phyloP scores from a whole-genome alignment of 2,329 filamentous ascomycete species.

The Triangularia setosa region DNA sequence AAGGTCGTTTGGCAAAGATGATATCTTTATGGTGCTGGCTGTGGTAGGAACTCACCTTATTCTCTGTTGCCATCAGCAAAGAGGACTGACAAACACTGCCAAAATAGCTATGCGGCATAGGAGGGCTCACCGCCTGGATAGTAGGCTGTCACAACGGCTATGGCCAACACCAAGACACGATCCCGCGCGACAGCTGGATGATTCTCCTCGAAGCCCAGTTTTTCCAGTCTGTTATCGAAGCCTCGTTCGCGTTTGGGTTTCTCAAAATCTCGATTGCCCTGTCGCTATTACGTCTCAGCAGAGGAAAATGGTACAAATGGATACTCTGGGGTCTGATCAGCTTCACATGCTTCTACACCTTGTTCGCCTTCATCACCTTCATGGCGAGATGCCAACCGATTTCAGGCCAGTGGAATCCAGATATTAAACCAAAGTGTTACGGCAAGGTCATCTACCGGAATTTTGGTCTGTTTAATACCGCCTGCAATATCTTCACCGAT shows the following conservation, averaged over 20 bases:
- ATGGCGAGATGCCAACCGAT: constrained; percentile 22
- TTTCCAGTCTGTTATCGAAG: constrained; percentile 23
- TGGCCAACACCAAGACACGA: constrained; percentile 19
- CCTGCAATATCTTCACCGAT: constrained; percentile 32
- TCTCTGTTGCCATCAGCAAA: background rate
- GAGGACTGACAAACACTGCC: background rate
- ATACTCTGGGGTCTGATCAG: constrained; percentile 21
- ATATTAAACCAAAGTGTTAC: constrained; percentile 16
- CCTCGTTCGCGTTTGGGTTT: constrained; percentile 23
- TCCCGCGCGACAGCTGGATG: constrained; percentile 6
- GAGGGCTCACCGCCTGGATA: constrained; percentile 18
- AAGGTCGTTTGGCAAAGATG: constrained; percentile 28
- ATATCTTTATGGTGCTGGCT: constrained; percentile 27
- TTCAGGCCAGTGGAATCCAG: constrained; percentile 18
- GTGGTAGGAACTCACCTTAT: constrained; percentile 19
- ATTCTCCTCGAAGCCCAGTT: constrained; percentile 21
- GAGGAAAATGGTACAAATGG: constrained; percentile 21
- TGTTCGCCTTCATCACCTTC: constrained; percentile 23
- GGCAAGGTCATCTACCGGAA: constrained; percentile 20
- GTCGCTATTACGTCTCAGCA: constrained; percentile 21
- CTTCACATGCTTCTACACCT: constrained; percentile 24
- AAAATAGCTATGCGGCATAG: constrained; percentile 19
- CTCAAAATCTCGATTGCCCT: constrained; percentile 26
- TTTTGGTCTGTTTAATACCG: constrained; percentile 24
- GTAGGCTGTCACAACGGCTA: constrained; percentile 17